Base-by-base conservation (phyloP, 2,329 filamentous ascomycete species). In the Penicillium rolfsii region DNA sequence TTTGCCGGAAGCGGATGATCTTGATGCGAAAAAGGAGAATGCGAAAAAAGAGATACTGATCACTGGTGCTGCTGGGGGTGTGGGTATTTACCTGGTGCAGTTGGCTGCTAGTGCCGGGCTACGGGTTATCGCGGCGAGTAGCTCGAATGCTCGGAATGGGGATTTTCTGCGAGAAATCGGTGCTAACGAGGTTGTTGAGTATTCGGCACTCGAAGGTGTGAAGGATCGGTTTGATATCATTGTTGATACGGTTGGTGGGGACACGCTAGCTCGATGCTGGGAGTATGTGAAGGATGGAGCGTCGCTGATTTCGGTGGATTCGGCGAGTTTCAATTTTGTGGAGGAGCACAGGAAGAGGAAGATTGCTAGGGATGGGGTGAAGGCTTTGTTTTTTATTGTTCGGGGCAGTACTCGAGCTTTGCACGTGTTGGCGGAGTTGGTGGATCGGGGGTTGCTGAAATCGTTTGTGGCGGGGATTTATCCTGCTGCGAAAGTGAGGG, bases 111-210 rank as follows among this genome's bases (percentile, higher is more conserved):
- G 71, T 3, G 75, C 75, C 1, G 71, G 67, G 2, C 5, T 68
- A 38, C 60, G 69, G 41, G 67, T 75, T n/a, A 75, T 78, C n/a
- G 73, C 71, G 4, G 69, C 74, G 8, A 70, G 73, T 3, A 75
- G 74, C 49, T 79, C 77, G 12, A 70, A 70, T 12, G 57, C 26
- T 4, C 66, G 70, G 8, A 79, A 80, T 59, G 63, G 61, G 9
- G 64, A 71, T n/a, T 71, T 79, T 14, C 72, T 77, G 45, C 64
- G 57, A 7, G 33, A 49, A 0, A 70, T 80, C 6, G 78, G 78
- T 4, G 79, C 76, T 3, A 72, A 77, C 58, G 73, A 75, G 48
- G 69, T 75, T 2, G 67, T 79, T 30, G 76, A 80, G 67, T 80
- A 80, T 62, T 60, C 52, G 5, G 38, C 54, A 28, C 33, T 73